phyloP scores from a whole-genome alignment of 345 rosid species.

The Brassica nigra region DNA sequence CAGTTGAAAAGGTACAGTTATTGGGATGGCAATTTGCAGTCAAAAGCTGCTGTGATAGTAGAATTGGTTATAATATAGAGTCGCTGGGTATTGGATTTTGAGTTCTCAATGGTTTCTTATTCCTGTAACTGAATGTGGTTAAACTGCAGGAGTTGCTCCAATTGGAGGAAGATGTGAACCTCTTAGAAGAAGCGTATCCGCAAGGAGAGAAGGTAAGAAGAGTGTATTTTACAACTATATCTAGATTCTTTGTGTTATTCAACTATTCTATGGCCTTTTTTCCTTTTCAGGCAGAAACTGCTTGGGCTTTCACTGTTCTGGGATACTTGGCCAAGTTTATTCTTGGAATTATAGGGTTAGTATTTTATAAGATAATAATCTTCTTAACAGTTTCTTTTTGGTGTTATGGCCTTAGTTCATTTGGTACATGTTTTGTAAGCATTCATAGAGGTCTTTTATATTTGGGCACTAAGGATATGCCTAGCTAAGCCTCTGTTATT shows the following conservation, averaged over 20 bases:
- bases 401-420: conserved; percentile 1
- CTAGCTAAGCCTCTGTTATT: conserved; percentile 15
- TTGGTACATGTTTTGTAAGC: background rate
- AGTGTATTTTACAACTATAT: background rate
- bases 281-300: conserved; percentile 82
- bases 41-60: conserved; percentile 4
- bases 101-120: background rate
- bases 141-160: conserved; percentile 82
- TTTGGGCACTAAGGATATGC: background rate
- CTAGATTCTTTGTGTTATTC: background rate
- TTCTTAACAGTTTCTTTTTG: background rate
- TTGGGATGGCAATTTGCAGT: conserved; percentile 1
- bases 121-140: conserved; percentile 18
- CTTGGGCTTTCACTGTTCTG: conserved; percentile 96
- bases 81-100: conserved; percentile 3
- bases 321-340: conserved; percentile 93
- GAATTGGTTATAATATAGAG: conserved; percentile 8
- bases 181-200: conserved; percentile 96
- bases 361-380: conserved; percentile 7
- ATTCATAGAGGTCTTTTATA: background rate
- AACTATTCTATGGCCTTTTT: conserved; percentile 3
- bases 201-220: conserved; percentile 92
- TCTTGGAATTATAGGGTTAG: conserved; percentile 86
- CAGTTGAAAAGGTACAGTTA: conserved; percentile 80
- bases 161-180: conserved; percentile 95